Evolutionary conservation across 2,329 filamentous ascomycete genomes (phyloP).

Genomic region (Cladophialophora exuberans): DNA sequence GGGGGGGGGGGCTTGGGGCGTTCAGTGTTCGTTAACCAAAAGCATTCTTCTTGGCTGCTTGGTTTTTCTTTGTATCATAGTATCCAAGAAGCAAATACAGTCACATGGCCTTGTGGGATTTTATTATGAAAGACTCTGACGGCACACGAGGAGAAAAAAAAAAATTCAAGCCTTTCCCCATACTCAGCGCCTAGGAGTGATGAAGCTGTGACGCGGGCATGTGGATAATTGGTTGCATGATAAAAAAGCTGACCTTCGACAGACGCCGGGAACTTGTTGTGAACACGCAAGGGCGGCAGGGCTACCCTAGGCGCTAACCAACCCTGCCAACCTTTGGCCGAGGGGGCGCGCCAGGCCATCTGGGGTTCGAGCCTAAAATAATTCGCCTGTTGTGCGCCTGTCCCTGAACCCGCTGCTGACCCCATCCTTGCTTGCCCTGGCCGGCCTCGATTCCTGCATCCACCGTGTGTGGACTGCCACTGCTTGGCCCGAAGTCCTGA

Average conservation of each 20-base stretch:
- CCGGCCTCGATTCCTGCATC: neutral
- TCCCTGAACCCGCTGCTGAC: neutral
- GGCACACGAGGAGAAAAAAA: neutral
- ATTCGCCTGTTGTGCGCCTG: constrained; percentile 14
- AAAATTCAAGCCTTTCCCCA: neutral
- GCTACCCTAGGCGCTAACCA: constrained; percentile 7
- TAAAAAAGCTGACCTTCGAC: neutral
- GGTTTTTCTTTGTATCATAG: no score
- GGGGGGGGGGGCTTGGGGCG: no score
- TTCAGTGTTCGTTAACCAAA: no score
- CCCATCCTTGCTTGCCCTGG: neutral
- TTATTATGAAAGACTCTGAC: no score
- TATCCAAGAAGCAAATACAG: no score
- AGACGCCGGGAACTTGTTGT: constrained; percentile 2
- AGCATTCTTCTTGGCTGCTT: no score
- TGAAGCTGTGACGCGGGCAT: neutral
- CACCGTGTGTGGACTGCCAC: no score
- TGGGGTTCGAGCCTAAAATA: neutral
- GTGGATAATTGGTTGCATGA: constrained; percentile 8
- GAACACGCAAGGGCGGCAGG: no score
- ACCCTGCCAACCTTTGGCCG: neutral
- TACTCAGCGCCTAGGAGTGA: neutral
- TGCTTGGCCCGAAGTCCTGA: no score
- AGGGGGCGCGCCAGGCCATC: neutral
- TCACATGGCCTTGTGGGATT: no score